phyloP scores from a whole-genome alignment of 306 rosid species.

The Quercus variabilis region DNA sequence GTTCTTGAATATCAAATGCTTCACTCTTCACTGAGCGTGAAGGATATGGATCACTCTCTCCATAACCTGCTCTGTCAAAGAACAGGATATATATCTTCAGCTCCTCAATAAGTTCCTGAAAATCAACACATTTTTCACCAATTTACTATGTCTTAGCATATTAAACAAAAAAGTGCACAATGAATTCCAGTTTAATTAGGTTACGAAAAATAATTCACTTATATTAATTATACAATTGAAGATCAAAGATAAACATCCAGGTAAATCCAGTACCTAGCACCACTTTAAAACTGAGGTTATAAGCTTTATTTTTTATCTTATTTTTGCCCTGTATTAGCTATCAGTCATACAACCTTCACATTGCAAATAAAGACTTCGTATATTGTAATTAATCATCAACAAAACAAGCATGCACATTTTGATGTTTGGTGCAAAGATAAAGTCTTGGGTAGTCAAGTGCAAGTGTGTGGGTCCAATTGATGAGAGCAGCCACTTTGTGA shows the following conservation, averaged over 20 bases:
- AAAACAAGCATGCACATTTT: neutral
- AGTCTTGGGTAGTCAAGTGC: neutral
- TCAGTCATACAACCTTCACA: neutral
- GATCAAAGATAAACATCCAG: neutral
- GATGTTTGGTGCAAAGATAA: neutral
- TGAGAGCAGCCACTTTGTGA: neutral
- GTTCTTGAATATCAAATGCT: constrained; percentile 82
- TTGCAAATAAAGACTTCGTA: neutral
- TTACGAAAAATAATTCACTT: neutral
- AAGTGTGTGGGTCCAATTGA: neutral
- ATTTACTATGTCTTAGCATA: neutral
- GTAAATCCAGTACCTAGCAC: neutral
- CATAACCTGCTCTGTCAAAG: constrained; percentile 83
- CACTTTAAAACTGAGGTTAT: neutral
- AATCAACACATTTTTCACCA: neutral
- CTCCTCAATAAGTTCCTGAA: constrained; percentile 61
- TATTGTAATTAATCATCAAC: neutral
- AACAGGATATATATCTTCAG: constrained; percentile 49
- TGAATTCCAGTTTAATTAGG: neutral
- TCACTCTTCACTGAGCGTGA: constrained; percentile 75
- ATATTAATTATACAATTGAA: neutral
- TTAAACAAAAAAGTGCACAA: neutral
- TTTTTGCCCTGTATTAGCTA: neutral
- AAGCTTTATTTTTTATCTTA: neutral
- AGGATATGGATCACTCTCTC: constrained; percentile 86